Conservation (phyloP, 805 yeast genomes). For the Saturnispora diversa region DNA sequence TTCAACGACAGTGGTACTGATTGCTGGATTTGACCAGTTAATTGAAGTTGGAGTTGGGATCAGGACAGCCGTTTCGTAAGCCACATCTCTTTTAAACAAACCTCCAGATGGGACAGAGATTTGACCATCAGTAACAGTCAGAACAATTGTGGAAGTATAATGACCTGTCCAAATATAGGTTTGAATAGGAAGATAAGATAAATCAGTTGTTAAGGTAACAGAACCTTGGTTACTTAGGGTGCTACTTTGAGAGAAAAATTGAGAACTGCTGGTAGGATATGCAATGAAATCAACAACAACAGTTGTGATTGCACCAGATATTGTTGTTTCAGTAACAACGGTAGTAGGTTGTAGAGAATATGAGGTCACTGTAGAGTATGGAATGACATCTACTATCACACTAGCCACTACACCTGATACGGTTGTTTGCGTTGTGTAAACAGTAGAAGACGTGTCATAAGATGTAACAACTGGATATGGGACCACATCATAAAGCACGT, state of each 20-base stretch:
- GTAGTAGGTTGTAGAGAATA: not conserved
- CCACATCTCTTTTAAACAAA: slow-evolving; percentile 2
- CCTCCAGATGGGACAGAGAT: not conserved
- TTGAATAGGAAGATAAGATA: not conserved
- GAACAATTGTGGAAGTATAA: not conserved
- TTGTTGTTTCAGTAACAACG: no score
- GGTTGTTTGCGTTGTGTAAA: not conserved
- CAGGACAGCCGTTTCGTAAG: not conserved
- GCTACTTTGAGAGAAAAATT: no score
- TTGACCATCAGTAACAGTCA: not conserved
- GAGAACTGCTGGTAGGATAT: no score
- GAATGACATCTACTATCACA: not conserved
- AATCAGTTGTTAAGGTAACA: not conserved
- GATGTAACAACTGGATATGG: not conserved
- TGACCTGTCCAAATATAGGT: slow-evolving; percentile 2
- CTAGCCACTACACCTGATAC: not conserved
- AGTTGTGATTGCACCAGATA: no score
- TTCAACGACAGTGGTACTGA: not conserved
- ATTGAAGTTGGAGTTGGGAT: slow-evolving; percentile 6
- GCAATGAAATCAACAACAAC: no score
- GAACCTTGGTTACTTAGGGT: no score
- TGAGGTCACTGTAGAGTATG: not conserved
- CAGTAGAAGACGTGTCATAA: not conserved
- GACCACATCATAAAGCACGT: not conserved
- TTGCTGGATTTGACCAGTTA: not conserved